These are phyloP conservation scores for Rubia yunnanensis DNA, from an alignment of 257 asterid genomes.

Conservation along the genomic window DNA sequence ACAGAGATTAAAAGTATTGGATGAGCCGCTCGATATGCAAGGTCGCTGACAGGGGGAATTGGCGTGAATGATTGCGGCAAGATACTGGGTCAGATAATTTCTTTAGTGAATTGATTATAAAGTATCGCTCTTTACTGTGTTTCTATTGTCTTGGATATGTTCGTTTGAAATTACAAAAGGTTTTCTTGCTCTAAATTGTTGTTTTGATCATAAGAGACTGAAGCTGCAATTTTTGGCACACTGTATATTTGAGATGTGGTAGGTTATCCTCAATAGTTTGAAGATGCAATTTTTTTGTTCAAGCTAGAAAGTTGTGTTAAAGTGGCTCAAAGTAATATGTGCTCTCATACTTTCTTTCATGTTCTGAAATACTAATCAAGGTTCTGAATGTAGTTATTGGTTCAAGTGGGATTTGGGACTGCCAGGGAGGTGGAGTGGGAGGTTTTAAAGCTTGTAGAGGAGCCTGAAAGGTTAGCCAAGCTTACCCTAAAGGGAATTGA, in stretches of 20 bases:
- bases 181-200: neutral
- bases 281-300: neutral
- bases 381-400: constrained; percentile 45
- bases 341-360: neutral
- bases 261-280: neutral
- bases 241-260: too few relatives aligned
- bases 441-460: constrained; percentile 48
- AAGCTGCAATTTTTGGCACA: neutral
- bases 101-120: neutral
- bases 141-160: neutral
- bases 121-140: neutral
- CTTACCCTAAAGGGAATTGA: neutral
- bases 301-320: neutral
- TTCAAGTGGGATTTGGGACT: constrained; percentile 36
- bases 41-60: constrained; percentile 43
- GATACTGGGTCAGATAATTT: neutral
- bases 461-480: constrained; percentile 66
- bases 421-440: constrained; percentile 44
- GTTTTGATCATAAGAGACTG: neutral
- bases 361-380: neutral
- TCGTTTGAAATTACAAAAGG: neutral
- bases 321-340: neutral
- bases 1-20: constrained; percentile 68
- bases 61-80: too few relatives aligned
- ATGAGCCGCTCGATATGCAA: constrained; percentile 93